Evolutionary conservation across 495 filamentous ascomycete species (phyloP).

Genomic region (Viridothelium virens): DNA sequence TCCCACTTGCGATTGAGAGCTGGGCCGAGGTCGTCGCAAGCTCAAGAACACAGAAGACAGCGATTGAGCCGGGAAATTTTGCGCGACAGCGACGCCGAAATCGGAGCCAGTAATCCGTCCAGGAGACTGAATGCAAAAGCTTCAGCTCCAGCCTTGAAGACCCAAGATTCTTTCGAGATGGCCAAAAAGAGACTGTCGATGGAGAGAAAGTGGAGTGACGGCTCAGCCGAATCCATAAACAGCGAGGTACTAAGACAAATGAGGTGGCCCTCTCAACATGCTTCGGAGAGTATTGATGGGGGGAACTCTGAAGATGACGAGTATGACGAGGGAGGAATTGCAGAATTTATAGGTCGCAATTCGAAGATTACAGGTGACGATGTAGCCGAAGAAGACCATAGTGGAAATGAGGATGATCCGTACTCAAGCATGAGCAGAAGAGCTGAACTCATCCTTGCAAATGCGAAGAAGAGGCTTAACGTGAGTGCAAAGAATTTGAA

Average conservation of each 20-base stretch:
- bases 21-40: conserved; percentile 1
- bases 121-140: conserved; percentile 6
- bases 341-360: background rate
- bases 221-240: conserved; percentile 4
- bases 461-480: conserved; percentile 79
- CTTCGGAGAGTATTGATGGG: background rate
- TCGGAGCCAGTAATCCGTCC: background rate
- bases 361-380: conserved; percentile 17
- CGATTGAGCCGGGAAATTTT: conserved; percentile 7
- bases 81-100: conserved; percentile 5
- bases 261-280: background rate
- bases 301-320: background rate
- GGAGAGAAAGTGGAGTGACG: conserved; percentile 7
- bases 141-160: conserved; percentile 5
- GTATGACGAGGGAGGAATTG: background rate
- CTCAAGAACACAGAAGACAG: conserved; percentile 7
- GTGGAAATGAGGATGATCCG: conserved; percentile 40
- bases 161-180: conserved; percentile 9
- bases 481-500: conserved; percentile 43
- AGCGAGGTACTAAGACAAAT: background rate
- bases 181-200: conserved; percentile 8
- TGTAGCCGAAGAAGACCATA: conserved; percentile 23
- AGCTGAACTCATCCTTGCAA: conserved; percentile 81
- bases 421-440: conserved; percentile 70
- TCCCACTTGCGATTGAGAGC: conserved; percentile 8